A percentile compares a stretch with the other conserved stretches of the same genome.
Conservation (phyloP, 2,329 filamentous ascomycete species). For the Aureobasidium sp. region DNA sequence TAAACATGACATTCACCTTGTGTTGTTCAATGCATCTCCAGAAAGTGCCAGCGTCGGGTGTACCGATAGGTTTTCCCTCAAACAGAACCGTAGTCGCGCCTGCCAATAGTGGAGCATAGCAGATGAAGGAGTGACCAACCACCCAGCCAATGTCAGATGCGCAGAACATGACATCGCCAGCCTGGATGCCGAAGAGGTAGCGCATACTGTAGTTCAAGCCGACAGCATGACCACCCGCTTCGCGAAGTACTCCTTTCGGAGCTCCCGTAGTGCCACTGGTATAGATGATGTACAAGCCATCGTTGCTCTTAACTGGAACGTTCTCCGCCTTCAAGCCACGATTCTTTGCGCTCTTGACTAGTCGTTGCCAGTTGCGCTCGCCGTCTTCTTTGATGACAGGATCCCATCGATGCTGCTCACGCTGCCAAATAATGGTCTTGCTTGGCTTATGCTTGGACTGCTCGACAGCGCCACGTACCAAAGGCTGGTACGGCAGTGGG, state of each 20-base stretch:
- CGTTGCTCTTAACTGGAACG: conserved; percentile 70
- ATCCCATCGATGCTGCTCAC: conserved; percentile 69
- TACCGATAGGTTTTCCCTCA: conserved; percentile 90
- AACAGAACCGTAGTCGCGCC: conserved; percentile 83
- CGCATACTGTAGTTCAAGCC: conserved; percentile 74
- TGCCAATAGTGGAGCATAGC: conserved; percentile 79
- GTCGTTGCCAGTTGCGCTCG: conserved; percentile 71
- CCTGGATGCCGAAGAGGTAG: conserved; percentile 75
- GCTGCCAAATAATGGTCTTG: conserved; percentile 75
- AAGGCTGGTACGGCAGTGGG: conserved; percentile 66
- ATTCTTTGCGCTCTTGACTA: conserved; percentile 63
- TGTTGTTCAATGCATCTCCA: conserved; percentile 83
- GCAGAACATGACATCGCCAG: conserved; percentile 74
- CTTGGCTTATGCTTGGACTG: conserved; percentile 64
- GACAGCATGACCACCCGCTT: conserved; percentile 81
- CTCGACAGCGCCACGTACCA: conserved; percentile 66
- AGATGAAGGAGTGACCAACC: conserved; percentile 77
- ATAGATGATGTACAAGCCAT: conserved; percentile 85
- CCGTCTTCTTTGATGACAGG: conserved; percentile 58
- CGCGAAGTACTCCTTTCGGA: conserved; percentile 76
- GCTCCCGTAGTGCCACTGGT: conserved; percentile 76
- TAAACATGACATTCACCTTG: conserved; percentile 76
- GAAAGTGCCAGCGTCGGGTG: conserved; percentile 78
- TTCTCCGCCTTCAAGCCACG: conserved; percentile 63
- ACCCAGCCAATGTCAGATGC: conserved; percentile 91